phyloP scores from a whole-genome alignment of 2,329 filamentous ascomycete genomes.

The Aspergillus luchuensis region DNA sequence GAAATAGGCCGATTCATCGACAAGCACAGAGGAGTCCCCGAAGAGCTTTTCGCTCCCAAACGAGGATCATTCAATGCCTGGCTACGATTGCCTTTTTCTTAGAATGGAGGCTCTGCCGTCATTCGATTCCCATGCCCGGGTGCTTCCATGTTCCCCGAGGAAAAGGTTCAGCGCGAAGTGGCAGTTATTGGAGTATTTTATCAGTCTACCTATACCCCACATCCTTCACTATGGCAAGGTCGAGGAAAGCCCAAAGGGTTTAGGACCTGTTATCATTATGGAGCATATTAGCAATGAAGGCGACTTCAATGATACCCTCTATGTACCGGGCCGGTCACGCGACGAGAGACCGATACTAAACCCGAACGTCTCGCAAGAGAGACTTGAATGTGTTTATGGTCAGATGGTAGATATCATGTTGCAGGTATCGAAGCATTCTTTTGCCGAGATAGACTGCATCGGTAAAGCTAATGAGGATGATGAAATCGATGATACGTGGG shows the following conservation, averaged over 20 bases:
- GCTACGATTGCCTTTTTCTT: slow-evolving; percentile 25
- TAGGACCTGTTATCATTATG: slow-evolving; percentile 8
- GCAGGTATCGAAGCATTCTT: slow-evolving; percentile 36
- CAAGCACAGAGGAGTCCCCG: slow-evolving; percentile 16
- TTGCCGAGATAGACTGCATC: slow-evolving; percentile 40
- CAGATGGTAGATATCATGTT: slow-evolving; percentile 29
- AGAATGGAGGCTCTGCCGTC: slow-evolving; percentile 17
- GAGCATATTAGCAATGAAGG: slow-evolving; percentile 1
- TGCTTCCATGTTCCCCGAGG: slow-evolving; percentile 28
- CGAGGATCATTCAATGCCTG: slow-evolving; percentile 22
- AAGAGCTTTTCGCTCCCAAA: slow-evolving; percentile 13
- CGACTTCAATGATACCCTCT: slow-evolving; percentile 2
- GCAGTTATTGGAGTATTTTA: slow-evolving; percentile 21
- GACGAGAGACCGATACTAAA: slow-evolving; percentile 14
- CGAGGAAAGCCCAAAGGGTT: not conserved
- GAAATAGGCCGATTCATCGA: slow-evolving; percentile 16
- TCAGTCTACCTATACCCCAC: slow-evolving; percentile 20
- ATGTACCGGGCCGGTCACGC: not conserved
- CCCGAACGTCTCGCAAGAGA: slow-evolving; percentile 10
- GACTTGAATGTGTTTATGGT: slow-evolving; percentile 14
- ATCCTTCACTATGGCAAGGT: slow-evolving; percentile 5
- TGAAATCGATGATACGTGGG: slow-evolving; percentile 28
- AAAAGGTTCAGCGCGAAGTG: slow-evolving; percentile 37
- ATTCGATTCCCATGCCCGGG: slow-evolving; percentile 26
- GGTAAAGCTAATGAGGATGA: slow-evolving; percentile 25